A percentile compares a stretch with the other conserved stretches of the same genome.
These are phyloP conservation scores for Prunus yedoensis DNA, from an alignment of 331 rosid genomes.

Conservation along the genomic window DNA sequence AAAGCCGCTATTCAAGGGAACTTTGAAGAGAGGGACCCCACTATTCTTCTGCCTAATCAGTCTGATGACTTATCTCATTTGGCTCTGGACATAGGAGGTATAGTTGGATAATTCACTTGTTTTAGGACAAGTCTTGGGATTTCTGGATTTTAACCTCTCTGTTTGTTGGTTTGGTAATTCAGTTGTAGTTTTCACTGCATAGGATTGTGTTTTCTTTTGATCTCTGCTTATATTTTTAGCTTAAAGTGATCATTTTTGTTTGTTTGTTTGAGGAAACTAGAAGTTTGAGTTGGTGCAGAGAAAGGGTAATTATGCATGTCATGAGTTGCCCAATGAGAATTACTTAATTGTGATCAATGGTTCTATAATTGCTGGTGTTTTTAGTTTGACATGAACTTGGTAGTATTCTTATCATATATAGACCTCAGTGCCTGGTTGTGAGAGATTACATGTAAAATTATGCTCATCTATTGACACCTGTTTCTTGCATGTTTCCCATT, in stretches of 20 bases:
- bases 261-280: not conserved
- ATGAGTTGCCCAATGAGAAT: not conserved
- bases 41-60: conserved; percentile 83
- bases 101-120: not conserved
- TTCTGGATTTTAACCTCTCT: not conserved
- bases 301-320: not conserved
- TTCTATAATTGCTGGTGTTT: not conserved
- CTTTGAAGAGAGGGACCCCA: conserved; percentile 71
- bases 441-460: not conserved
- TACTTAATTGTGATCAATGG: not conserved
- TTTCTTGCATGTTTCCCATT: too few species aligned
- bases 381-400: not conserved
- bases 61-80: conserved; percentile 81
- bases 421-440: not conserved
- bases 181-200: not conserved
- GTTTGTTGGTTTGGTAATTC: not conserved
- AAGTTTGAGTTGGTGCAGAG: not conserved
- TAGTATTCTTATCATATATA: not conserved
- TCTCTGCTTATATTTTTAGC: not conserved
- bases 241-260: not conserved
- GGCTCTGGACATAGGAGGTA: conserved; percentile 91
- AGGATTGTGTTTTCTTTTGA: not conserved
- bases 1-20: conserved; percentile 81
- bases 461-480: not conserved
- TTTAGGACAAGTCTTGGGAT: not conserved